Base-by-base conservation (phyloP, 164 flowering plant species). In the Magnolia sinica region DNA sequence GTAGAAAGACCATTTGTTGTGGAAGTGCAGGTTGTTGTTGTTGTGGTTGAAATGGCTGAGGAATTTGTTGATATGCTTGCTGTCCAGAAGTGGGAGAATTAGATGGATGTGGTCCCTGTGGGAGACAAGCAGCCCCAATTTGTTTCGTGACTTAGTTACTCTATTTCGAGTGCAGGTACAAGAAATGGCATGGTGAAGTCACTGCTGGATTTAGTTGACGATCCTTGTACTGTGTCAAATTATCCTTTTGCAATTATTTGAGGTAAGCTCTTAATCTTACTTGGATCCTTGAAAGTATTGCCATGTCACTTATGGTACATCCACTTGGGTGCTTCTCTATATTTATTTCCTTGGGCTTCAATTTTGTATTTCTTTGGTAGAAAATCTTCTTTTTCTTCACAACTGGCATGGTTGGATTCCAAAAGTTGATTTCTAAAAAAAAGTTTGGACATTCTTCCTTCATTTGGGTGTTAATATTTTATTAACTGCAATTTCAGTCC, bases 171-270 rank as follows among this genome's bases (percentile, higher is more conserved):
- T 79, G 76, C 84, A 96, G 99, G 99, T 73, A 92, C 97, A 7
- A 96, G 97, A 74, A 96, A 96, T 89, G 99, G 98, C 73, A 91
- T 96, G 98, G 89, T 78, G 68, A 96, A 96, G 84, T 96, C 99
- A 78, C 87, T 92, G 68, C 77, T 94, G 81, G 95, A 94, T 86
- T 89, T 90, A 8, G 90, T 87, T 80, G 95, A 91, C 81, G 85
- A 90, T 50, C 86, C 88, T 1, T 94, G 91, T 83, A 79, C 88
- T 51, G 87, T 87, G 22, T 66, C 81, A 70, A 84, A 90, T 87
- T 97, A 98, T 24, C 75, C 77, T 81, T 85, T 90, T 79, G 84
- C 97, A 51, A 78, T 94, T 65, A 91, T 96, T 74, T 88, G 95
- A 91, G 99, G 99, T 94, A 73, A 64, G 10, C 73, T 1, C 37